Evolutionary conservation across 2,329 filamentous ascomycete genomes (phyloP), one percentile per base, ranked within the genome.

Genomic region (Paracorniculantispora psalliotae): DNA sequence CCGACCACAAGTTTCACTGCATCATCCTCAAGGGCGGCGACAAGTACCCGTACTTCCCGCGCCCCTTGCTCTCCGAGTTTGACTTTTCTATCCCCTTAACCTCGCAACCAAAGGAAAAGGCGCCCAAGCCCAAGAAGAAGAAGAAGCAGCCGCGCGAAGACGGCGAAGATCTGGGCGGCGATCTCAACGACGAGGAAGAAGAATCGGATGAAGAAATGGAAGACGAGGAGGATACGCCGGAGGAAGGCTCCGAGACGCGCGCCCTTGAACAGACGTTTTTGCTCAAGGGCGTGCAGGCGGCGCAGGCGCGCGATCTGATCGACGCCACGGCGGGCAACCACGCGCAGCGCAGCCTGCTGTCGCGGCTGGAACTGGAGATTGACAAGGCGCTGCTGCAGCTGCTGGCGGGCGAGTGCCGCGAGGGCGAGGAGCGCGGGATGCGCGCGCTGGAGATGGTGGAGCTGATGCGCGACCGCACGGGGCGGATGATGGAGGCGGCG

Each of bases 1-100:
- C 93, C 2, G 86, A 92, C 67, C 83, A 89, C 68, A 93, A 89
- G 68, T 99, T 99, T 74, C 93, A 97, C 79, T 99, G 96, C 77
- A 97, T 99, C 75, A 97, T 99, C 67, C 86, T 99, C 69, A 99
- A 99, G 76, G 94, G 94, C 63, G 90, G 89, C 37, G 94, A 99
- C 70, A 84, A 88, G 69, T 91, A 97, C 69, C 92, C 93, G 0
- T 97, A 94, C 77, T 97, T 93, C 75, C 94, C 91, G 12, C 87
- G 90, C 10, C 92, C 91, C 2, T 78, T 97, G 39, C 86, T 99
- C 37, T 92, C 88, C 44, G 94, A 99, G 71, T 99, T 99, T 69
- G 90, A 92, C 51, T 96, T 99, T 71, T 85, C 88, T 46, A 83
- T 99, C 19, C 94, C 96, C 0, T 77, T 97, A 35, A 83, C 84